Base-by-base conservation (phyloP, 2,329 filamentous ascomycete species). In the Diplodia scrobiculata region DNA sequence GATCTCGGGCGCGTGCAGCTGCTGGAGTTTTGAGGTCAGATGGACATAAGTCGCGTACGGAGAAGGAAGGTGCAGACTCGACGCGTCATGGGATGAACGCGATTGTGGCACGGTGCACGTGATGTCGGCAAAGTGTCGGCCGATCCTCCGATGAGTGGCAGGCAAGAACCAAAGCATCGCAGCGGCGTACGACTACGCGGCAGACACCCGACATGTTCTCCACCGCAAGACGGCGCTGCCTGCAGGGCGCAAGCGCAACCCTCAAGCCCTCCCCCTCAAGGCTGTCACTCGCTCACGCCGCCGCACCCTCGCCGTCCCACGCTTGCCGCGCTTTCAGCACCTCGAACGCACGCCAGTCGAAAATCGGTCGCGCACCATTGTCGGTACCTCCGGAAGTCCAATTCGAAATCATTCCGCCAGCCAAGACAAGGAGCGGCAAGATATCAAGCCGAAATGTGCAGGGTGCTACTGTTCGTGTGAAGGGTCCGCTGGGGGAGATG, bases 401-500 rank as follows among this genome's bases (percentile, higher is more conserved):
- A 62, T 83, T 99, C 69, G 80, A 79, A 50, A 81, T 86, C 11
- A 80, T 93, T 67, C 84, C 90, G 68, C 85, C 92, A 67, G 85
- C 88, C 3, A 79, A 77, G 63, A 73, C 82, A 34, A 80, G 81
- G 73, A 82, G 79, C 70, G 83, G 85, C 68, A 79, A 81, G 64
- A 87, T 86, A 48, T 85, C 85, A 47, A 88, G 87, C 68, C 82
- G 87, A 70, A 82, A 83, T 69, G 85, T 88, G 71, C 81, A 85
- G 36, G 87, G 85, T 73, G 86, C 87, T 71, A 89, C 82, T 2
- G 86, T 96, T 63, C 88, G 89, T 62, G 86, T 97, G 51, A 87
- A 88, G 72, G 94, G 94, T 5, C 94, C 94, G 3, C 79, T 95
- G 71, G 94, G 89, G 59, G 86, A 90, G 77, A 83, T 97, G 78